Conservation (phyloP, 257 asterid species). For the Nicotiana undulata region DNA sequence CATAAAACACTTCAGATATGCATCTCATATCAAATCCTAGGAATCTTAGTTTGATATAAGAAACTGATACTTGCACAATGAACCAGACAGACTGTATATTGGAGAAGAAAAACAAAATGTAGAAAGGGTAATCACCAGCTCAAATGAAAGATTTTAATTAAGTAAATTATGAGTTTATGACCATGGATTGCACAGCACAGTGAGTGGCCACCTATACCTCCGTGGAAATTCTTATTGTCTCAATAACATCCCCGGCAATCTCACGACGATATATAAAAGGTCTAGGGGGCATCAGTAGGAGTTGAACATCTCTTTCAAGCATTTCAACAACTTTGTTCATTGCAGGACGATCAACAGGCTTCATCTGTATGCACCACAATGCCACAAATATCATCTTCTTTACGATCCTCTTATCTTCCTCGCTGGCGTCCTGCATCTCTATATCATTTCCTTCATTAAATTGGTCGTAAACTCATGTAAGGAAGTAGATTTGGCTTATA, state of each 20-base stretch:
- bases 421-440: conserved; percentile 17
- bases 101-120: too few species aligned
- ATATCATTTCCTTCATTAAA: conserved; percentile 27
- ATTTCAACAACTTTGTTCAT: conserved; percentile 42
- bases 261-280: conserved; percentile 22
- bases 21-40: too few species aligned
- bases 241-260: conserved; percentile 7
- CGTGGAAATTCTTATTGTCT: background rate
- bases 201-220: background rate
- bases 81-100: too few species aligned
- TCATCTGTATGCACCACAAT: conserved; percentile 55
- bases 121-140: too few species aligned
- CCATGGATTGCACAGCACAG: background rate
- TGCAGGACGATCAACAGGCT: conserved; percentile 32
- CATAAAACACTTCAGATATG: too few species aligned
- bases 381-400: conserved; percentile 41
- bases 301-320: conserved; percentile 37
- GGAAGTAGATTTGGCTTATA: conserved; percentile 32
- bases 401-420: conserved; percentile 36
- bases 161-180: background rate
- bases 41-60: too few species aligned
- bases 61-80: too few species aligned
- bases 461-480: conserved; percentile 38
- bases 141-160: background rate
- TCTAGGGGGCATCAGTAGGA: conserved; percentile 33